Percentiles rank a stretch among this genome's conserved stretches.
These are phyloP conservation scores for Penicillium soppii DNA, from an alignment of 495 filamentous ascomycete genomes.

Conservation along the genomic window DNA sequence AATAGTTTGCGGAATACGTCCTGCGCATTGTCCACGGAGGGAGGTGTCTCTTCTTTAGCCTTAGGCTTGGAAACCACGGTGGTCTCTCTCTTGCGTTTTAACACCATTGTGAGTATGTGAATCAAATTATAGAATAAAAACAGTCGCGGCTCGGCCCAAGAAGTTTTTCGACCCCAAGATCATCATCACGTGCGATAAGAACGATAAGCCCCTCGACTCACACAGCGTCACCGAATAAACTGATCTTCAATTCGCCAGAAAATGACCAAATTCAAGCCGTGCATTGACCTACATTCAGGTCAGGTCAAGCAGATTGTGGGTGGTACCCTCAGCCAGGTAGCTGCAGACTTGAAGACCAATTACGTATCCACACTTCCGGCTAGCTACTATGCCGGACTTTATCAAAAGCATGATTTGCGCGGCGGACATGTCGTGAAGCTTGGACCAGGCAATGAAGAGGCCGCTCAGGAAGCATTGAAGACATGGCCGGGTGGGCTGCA, in stretches of 20 bases:
- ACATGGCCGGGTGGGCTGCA: constrained; percentile 79
- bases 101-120: constrained; percentile 24
- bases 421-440: constrained; percentile 97
- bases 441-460: constrained; percentile 79
- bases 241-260: constrained; percentile 18
- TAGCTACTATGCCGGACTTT: constrained; percentile 74
- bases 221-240: constrained; percentile 6
- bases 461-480: constrained; percentile 70
- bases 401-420: constrained; percentile 65
- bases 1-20: constrained; percentile 78
- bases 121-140: constrained; percentile 1
- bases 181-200: constrained; percentile 46
- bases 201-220: constrained; percentile 31
- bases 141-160: not conserved
- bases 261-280: constrained; percentile 95
- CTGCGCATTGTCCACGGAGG: constrained; percentile 29
- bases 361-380: constrained; percentile 82
- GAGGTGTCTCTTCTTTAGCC: constrained; percentile 14
- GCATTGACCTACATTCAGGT: constrained; percentile 94
- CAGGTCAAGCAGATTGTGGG: constrained; percentile 98
- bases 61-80: constrained; percentile 31
- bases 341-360: constrained; percentile 77
- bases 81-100: constrained; percentile 42
- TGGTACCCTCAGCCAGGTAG: constrained; percentile 73
- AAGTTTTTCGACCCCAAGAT: constrained; percentile 18